Evolutionary conservation across 805 yeast genomes (phyloP).

Genomic region (Lachancea kluyveri): DNA sequence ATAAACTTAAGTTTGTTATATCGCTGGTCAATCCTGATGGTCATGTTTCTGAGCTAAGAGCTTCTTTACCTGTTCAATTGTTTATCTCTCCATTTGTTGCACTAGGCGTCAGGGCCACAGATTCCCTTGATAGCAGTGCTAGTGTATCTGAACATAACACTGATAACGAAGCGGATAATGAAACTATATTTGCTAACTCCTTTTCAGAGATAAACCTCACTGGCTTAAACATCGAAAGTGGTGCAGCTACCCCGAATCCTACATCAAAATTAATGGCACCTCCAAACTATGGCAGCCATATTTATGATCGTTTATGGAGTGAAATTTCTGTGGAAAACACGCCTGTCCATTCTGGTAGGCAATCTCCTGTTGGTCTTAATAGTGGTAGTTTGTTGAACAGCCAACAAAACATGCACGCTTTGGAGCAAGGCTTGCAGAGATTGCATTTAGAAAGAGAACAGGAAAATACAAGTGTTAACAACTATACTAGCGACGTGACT

Average conservation of each 20-base stretch:
- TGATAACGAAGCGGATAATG: conserved; percentile 30
- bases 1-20: conserved; percentile 76
- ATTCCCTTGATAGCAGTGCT: conserved; percentile 10
- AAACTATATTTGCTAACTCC: conserved; percentile 33
- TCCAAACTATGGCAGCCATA: conserved; percentile 75
- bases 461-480: conserved; percentile 1
- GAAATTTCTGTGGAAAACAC: conserved; percentile 39
- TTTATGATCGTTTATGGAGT: conserved; percentile 74
- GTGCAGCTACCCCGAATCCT: conserved; percentile 15
- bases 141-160: conserved; percentile 11
- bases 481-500: background rate
- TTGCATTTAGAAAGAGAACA: conserved; percentile 16
- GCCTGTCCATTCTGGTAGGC: conserved; percentile 27
- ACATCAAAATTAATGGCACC: conserved; percentile 61
- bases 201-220: conserved; percentile 29
- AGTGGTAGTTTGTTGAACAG: conserved; percentile 19
- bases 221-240: conserved; percentile 9
- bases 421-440: conserved; percentile 22
- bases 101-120: conserved; percentile 32
- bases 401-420: conserved; percentile 27
- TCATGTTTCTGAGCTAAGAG: conserved; percentile 85
- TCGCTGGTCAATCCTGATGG: conserved; percentile 84
- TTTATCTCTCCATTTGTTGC: conserved; percentile 82
- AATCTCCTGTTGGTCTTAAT: conserved; percentile 24
- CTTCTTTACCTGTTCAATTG: conserved; percentile 74